phyloP scores from a whole-genome alignment of 331 rosid species.

The Malus hybrid region DNA sequence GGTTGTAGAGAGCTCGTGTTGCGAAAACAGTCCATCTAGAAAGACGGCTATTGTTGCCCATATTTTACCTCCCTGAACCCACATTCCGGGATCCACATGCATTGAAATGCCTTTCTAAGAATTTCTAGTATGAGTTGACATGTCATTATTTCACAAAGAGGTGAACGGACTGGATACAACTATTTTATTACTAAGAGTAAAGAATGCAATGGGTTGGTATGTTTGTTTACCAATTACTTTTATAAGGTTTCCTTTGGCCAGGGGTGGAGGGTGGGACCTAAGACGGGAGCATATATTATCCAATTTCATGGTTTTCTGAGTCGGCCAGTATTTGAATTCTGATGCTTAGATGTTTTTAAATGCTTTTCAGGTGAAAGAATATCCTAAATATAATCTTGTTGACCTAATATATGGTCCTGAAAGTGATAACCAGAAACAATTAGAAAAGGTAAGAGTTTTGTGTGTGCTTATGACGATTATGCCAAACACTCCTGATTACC shows the following conservation, averaged over 20 bases:
- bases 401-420: constrained; percentile 68
- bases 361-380: constrained; percentile 61
- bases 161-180: background rate
- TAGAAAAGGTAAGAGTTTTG: constrained; percentile 61
- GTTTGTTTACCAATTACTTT: background rate
- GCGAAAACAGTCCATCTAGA: too few species aligned
- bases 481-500: background rate
- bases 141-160: background rate
- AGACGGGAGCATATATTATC: background rate
- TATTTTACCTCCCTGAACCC: background rate
- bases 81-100: background rate
- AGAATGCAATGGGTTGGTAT: background rate
- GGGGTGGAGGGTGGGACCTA: background rate
- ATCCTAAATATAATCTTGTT: constrained; percentile 43
- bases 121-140: background rate
- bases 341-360: constrained; percentile 14
- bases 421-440: constrained; percentile 76
- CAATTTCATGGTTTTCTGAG: background rate
- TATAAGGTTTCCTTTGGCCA: background rate
- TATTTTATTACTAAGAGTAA: background rate
- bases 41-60: background rate
- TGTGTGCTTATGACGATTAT: background rate
- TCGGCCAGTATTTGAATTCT: background rate
- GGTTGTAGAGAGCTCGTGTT: background rate
- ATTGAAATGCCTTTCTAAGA: background rate